Percentiles rank a stretch among this genome's conserved stretches.
These are phyloP conservation scores for Dimargaris xerosporica DNA, from an alignment of 192 early-diverging fungal species.

Conservation along the genomic window DNA sequence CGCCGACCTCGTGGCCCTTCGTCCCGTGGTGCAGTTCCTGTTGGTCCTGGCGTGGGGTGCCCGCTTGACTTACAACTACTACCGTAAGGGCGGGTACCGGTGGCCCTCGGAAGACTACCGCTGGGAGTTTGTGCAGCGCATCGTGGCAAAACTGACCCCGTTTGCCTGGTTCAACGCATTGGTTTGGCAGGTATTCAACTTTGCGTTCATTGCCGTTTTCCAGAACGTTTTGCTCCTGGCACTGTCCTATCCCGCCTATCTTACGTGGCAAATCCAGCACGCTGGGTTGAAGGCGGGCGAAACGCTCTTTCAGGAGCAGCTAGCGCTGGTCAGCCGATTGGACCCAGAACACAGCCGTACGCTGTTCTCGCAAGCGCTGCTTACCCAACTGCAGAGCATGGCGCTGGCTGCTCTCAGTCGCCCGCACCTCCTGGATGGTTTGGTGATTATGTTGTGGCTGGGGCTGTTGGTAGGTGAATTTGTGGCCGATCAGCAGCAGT, in stretches of 20 bases:
- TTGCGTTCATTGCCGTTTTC: slow-evolving; percentile 55
- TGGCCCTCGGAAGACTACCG: slow-evolving; percentile 59
- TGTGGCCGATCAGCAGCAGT: slow-evolving; percentile 73
- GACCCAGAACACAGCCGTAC: background rate
- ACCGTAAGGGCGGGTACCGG: slow-evolving; percentile 59
- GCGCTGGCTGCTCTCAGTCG: background rate
- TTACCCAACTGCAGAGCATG: background rate
- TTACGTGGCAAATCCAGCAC: slow-evolving; percentile 14
- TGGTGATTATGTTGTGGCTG: slow-evolving; percentile 26
- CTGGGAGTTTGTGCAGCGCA: slow-evolving; percentile 35
- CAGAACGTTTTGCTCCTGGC: slow-evolving; percentile 56
- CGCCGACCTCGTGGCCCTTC: slow-evolving; percentile 18
- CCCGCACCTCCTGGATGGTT: slow-evolving; percentile 29
- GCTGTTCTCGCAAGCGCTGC: background rate
- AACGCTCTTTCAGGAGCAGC: background rate
- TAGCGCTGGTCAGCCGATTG: background rate
- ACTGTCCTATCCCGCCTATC: slow-evolving; percentile 36
- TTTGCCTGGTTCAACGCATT: slow-evolving; percentile 18
- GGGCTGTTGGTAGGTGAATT: slow-evolving; percentile 40
- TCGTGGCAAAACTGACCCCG: slow-evolving; percentile 6
- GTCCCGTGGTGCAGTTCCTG: slow-evolving; percentile 23
- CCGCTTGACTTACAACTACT: slow-evolving; percentile 65
- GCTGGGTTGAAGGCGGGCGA: background rate
- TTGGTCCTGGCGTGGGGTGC: slow-evolving; percentile 51
- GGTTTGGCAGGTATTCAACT: slow-evolving; percentile 45